These are phyloP conservation scores for Trichoderma sp. DNA, from an alignment of 2,329 filamentous ascomycete genomes.

Conservation along the genomic window DNA sequence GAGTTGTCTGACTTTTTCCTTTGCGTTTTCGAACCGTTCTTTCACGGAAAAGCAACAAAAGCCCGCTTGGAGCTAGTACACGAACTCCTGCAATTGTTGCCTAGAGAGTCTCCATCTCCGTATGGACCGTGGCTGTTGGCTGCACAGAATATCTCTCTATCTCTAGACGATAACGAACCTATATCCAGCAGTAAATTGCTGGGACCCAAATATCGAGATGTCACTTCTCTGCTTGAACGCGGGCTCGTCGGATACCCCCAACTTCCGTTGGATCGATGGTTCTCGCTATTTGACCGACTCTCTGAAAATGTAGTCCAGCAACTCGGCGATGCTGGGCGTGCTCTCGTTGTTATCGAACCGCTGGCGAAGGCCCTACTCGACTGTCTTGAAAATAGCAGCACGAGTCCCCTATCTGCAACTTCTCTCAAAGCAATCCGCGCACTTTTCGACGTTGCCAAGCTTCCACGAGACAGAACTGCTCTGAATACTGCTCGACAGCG, in stretches of 20 bases:
- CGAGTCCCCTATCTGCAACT: conserved; percentile 28
- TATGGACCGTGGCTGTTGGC: conserved; percentile 55
- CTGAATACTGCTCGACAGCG: conserved; percentile 65
- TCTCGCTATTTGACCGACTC: conserved; percentile 58
- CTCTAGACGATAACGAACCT: conserved; percentile 37
- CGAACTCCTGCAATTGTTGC: conserved; percentile 53
- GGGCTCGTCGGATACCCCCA: conserved; percentile 55
- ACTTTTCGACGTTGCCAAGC: conserved; percentile 49
- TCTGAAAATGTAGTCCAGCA: conserved; percentile 60
- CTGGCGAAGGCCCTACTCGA: conserved; percentile 59
- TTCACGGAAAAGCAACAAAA: conserved; percentile 50
- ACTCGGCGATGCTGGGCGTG: conserved; percentile 66
- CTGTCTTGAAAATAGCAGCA: conserved; percentile 27
- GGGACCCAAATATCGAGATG: conserved; percentile 69
- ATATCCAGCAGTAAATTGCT: conserved; percentile 46
- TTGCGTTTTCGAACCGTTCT: conserved; percentile 59
- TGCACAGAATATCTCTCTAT: conserved; percentile 47
- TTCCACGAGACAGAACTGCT: conserved; percentile 62
- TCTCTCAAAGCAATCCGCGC: conserved; percentile 41
- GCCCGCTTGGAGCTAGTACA: conserved; percentile 48
- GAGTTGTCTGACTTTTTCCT: conserved; percentile 49
- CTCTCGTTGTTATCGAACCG: conserved; percentile 69
- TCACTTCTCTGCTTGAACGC: conserved; percentile 66
- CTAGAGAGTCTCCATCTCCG: conserved; percentile 46
- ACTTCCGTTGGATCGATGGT: conserved; percentile 51